These are phyloP conservation scores for Verbena officinalis DNA, from an alignment of 257 asterid species.

Conservation along the genomic window DNA sequence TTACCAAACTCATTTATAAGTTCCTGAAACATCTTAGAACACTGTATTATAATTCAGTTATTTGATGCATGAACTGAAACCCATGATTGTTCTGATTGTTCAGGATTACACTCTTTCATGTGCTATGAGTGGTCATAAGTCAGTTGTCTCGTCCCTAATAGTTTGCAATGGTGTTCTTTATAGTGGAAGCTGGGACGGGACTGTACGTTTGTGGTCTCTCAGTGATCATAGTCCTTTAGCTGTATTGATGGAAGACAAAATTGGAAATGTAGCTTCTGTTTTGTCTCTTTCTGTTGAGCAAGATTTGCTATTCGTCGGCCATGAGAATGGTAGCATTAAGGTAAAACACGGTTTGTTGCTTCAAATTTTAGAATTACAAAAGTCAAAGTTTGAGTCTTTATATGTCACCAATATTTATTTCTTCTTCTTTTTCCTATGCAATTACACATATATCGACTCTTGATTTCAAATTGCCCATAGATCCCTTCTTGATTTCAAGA, in stretches of 20 bases:
- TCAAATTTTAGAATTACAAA: not conserved
- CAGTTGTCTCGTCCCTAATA: constrained; percentile 71
- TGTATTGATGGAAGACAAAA: constrained; percentile 62
- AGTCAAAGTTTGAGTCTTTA: no score
- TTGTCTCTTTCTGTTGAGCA: constrained; percentile 64
- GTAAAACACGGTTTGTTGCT: constrained; percentile 30
- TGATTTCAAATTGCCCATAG: not conserved
- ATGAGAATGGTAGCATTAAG: constrained; percentile 67
- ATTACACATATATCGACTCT: not conserved
- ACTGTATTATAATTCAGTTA: constrained; percentile 5
- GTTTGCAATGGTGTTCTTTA: constrained; percentile 71
- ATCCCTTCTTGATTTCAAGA: no score
- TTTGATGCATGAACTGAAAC: constrained; percentile 22
- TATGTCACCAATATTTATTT: no score
- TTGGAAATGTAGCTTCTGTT: constrained; percentile 53
- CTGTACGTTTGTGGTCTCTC: constrained; percentile 87
- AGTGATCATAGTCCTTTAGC: constrained; percentile 79
- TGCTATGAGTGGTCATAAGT: constrained; percentile 81
- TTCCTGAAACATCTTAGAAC: no score
- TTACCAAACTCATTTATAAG: no score
- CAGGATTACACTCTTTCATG: constrained; percentile 70
- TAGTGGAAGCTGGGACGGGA: constrained; percentile 99
- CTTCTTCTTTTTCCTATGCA: no score
- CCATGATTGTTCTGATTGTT: constrained; percentile 13
- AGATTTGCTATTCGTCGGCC: constrained; percentile 60